A percentile compares a stretch with the other conserved stretches of the same genome.
Evolutionary conservation across 1,139 yeast species (phyloP).

Genomic region (Zygosaccharomyces sapae): DNA sequence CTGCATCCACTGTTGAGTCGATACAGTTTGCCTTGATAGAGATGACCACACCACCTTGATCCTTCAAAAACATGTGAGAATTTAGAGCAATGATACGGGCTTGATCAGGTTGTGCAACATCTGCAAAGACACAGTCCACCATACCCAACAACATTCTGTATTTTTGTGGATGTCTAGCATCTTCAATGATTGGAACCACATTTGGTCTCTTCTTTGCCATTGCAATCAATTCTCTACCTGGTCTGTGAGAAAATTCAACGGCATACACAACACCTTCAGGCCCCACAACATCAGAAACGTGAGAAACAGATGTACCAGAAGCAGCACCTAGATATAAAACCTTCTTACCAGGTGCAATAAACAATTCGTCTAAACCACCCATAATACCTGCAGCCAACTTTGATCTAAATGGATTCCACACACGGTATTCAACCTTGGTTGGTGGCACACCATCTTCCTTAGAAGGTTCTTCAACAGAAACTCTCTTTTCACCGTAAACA

Average conservation of each 20-base stretch:
- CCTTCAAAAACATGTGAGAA: constrained; percentile 96
- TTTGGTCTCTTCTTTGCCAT: constrained; percentile 99
- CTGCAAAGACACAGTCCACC: constrained; percentile 98
- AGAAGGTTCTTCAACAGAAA: constrained; percentile 86
- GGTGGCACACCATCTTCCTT: constrained; percentile 83
- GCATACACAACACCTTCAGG: constrained; percentile 99
- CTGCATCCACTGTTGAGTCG: constrained; percentile 98
- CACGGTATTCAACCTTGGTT: constrained; percentile 97
- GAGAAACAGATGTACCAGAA: constrained; percentile 98
- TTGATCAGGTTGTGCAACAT: constrained; percentile 99
- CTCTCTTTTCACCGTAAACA: constrained; percentile 96
- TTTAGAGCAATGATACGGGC: constrained; percentile 99
- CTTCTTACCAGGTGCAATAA: constrained; percentile 97
- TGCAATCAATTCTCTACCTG: constrained; percentile 97
- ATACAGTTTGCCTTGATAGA: constrained; percentile 99
- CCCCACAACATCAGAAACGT: constrained; percentile 96
- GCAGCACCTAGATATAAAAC: constrained; percentile 98
- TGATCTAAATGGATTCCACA: constrained; percentile 99
- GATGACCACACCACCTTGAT: constrained; percentile 96
- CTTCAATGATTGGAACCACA: constrained; percentile 97
- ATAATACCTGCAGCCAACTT: constrained; percentile 99
- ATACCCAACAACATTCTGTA: constrained; percentile 98
- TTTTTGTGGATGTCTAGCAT: constrained; percentile 99
- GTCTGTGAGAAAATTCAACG: constrained; percentile 98
- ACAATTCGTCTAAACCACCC: constrained; percentile 98